phyloP scores from a whole-genome alignment of 2,329 filamentous ascomycete genomes.

The Coniella lustricola region DNA sequence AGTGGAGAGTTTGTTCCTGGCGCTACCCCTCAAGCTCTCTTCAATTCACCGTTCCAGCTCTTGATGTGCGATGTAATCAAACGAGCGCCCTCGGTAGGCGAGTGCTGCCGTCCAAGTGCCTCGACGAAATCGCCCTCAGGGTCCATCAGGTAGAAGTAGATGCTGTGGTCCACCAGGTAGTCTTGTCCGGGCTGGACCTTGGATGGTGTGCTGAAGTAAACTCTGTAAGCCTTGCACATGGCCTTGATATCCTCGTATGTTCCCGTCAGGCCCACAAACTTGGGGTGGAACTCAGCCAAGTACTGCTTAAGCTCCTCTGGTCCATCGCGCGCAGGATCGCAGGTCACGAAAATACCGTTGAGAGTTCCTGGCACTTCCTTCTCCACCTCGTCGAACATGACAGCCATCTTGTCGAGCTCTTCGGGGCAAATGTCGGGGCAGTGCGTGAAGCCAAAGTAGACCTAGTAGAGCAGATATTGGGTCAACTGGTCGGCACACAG shows the following conservation, averaged over 20 bases:
- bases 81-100: conserved; percentile 74
- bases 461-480: conserved; percentile 37
- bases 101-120: conserved; percentile 90
- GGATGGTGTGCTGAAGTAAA: conserved; percentile 92
- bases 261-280: conserved; percentile 82
- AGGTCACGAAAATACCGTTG: conserved; percentile 85
- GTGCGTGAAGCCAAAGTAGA: conserved; percentile 98
- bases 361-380: conserved; percentile 46
- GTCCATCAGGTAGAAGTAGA: conserved; percentile 99
- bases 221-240: conserved; percentile 90
- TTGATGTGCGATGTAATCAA: conserved; percentile 82
- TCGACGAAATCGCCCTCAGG: conserved; percentile 98
- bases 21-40: background rate
- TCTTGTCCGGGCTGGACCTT: conserved; percentile 89
- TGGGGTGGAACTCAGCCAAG: conserved; percentile 81
- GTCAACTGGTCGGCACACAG: background rate
- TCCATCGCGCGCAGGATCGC: conserved; percentile 86
- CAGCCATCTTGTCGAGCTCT: conserved; percentile 98
- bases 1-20: conserved; percentile 4
- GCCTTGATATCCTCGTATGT: conserved; percentile 90
- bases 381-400: conserved; percentile 73
- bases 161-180: conserved; percentile 96
- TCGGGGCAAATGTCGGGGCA: conserved; percentile 98
- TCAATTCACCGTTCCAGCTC: conserved; percentile 35
- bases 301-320: conserved; percentile 80